Base-by-base conservation (phyloP, 1,284 basidiomycete species). In the Apiotrichum akiyoshidainum region DNA sequence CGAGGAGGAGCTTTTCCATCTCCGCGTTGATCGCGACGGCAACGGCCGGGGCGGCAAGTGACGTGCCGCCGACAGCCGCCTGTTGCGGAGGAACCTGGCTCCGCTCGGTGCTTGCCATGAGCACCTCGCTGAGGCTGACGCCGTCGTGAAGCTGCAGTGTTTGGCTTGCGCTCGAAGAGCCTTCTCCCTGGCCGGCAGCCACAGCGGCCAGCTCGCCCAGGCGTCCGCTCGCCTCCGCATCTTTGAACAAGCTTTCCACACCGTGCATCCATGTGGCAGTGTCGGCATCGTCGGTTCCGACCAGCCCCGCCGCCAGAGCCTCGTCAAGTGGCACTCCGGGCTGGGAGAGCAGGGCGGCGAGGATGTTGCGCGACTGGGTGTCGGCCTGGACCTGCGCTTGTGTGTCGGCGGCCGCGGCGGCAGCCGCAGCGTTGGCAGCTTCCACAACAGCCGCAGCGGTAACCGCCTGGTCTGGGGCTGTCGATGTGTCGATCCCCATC, bases 121-220 rank as follows among this genome's bases (percentile, higher is more conserved):
- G 37, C 16, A 51, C 49, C 5, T 51, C 49, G 6, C 46, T 12
- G 37, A 37, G 21, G 37, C n/a, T 37, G 8, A 22, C 33, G 11
- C 34, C 21, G 9, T 33, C 33, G 10, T 19, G 37, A 14, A 21
- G 6, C 7, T 33, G 46, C 10, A 37, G 42, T 7, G 14, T 35
- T 11, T 48, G 46, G 35, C 5, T 35, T 4, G 35, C 48, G 21
- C 39, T 50, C 9, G 48, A 26, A 13, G 46, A 31, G 31, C 44
- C 55, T n/a, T 63, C 61, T 2, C 63, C 65, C 40, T 64, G 63
- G 1, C 66, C 68, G 3, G 68, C 65, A 12, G 73, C 74, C 4
- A 74, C 68, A 1, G 68, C 70, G 1, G 74, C 74, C 13, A 75
- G 62, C 52, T 75, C 72, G 7, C 69, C 70, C n/a, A 75, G 48